phyloP scores from a whole-genome alignment of 73 alveolate species.

The Durusdinium trenchii region DNA sequence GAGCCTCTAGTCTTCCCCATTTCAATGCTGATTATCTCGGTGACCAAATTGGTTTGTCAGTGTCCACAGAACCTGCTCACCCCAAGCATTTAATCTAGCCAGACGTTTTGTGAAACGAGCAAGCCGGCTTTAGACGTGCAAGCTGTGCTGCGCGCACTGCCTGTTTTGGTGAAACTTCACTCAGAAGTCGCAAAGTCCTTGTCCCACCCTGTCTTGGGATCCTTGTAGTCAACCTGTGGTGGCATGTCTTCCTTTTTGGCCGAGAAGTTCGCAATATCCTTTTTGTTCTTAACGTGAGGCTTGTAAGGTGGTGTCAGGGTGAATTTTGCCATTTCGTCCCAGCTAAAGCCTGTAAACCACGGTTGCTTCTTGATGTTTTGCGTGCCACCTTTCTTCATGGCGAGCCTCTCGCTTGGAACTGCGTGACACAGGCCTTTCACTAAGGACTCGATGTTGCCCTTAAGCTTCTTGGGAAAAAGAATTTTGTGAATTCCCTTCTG shows the following conservation, averaged over 20 bases:
- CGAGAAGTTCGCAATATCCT: slow-evolving; percentile 88
- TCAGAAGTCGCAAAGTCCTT: no score
- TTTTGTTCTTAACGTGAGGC: slow-evolving; percentile 86
- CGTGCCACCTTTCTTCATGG: slow-evolving; percentile 95
- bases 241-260: slow-evolving; percentile 94
- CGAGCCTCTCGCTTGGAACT: slow-evolving; percentile 66
- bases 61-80: no score
- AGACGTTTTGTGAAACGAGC: no score
- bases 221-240: slow-evolving; percentile 83
- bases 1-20: no score
- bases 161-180: no score
- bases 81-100: no score
- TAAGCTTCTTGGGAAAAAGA: slow-evolving; percentile 56
- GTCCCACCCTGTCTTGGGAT: slow-evolving; percentile 93
- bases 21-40: no score
- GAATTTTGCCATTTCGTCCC: slow-evolving; percentile 87
- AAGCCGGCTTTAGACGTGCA: no score
- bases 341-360: slow-evolving; percentile 64
- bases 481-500: slow-evolving; percentile 72
- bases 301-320: slow-evolving; percentile 73
- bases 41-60: no score
- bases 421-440: slow-evolving; percentile 94
- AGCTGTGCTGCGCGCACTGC: no score
- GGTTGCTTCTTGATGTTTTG: slow-evolving; percentile 81
- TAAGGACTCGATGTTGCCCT: slow-evolving; percentile 78